Base-by-base conservation (phyloP, 75 land plant genomes). In the Sequoiadendron giganteum region DNA sequence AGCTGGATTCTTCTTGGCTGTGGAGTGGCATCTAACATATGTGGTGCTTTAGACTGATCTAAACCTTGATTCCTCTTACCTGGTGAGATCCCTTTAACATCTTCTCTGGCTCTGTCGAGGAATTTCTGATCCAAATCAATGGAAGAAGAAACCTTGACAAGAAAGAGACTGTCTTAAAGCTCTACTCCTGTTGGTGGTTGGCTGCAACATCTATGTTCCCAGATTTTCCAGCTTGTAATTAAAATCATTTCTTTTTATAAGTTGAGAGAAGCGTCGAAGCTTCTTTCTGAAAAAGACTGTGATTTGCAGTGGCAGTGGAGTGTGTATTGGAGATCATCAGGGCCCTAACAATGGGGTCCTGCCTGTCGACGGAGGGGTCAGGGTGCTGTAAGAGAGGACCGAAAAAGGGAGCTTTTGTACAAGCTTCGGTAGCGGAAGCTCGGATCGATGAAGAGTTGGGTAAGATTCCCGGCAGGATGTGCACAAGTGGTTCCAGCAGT, bases 261-360 rank as follows among this genome's bases (percentile, higher is more conserved):
- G 25, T 58, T 58, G 9, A 25, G n/a, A 65, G 28, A 65, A 28
- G 70, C 28, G 1, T 65, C 6, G 30, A 28, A 65, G 70, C 70
- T 65, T 8, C n/a, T 7, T 65, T 65, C 70, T 65, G 70, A 65
- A 65, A 65, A 25, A 65, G 70, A 21, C 30, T 25, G 70, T 65
- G 70, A 28, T 25, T 75, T 75, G 13, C 76, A 11, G 77, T n/a
- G 10, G 84, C 48, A 40, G 84, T 94, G 94, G 94, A 94, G 87
- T 94, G 95, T 92, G 34, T 94, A 85, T 80, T 92, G 28, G 84
- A 88, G 49, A 88, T 95, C 30, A 80, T 95, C 91, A 90, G 96
- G 95, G 94, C 94, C 92, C 94, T 94, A 40, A 86, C 90, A 87
- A 96, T 96, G 96, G 96, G 97, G 89, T 92, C 97, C 95, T 96